phyloP scores from a whole-genome alignment of 2,329 filamentous ascomycete species.

The Microcyclospora pomicola region DNA sequence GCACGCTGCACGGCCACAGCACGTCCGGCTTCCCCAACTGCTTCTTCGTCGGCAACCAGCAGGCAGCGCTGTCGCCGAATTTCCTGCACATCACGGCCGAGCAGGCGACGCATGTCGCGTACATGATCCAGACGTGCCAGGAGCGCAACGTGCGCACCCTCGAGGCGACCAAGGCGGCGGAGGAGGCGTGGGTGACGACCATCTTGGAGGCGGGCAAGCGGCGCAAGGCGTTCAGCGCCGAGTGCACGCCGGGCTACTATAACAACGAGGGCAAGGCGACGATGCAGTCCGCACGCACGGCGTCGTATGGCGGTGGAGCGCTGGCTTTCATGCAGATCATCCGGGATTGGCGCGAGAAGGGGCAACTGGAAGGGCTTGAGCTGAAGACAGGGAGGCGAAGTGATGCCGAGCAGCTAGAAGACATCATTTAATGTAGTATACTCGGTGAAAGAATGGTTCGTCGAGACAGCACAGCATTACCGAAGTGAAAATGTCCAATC shows the following conservation, averaged over 20 bases:
- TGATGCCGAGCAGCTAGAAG: too few species aligned
- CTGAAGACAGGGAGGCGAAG: conserved; percentile 35
- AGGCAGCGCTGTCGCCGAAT: neutral
- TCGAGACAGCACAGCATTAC: too few species aligned
- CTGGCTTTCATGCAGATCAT: conserved; percentile 21
- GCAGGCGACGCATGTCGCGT: conserved; percentile 35
- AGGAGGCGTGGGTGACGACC: conserved; percentile 34
- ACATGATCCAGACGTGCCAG: conserved; percentile 20
- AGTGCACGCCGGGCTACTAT: conserved; percentile 42
- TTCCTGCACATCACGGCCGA: conserved; percentile 23
- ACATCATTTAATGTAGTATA: too few species aligned
- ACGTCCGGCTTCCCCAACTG: conserved; percentile 40
- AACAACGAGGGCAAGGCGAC: conserved; percentile 33
- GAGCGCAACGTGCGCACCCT: conserved; percentile 19
- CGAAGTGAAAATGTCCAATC: too few species aligned
- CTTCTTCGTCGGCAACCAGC: neutral
- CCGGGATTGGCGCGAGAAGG: conserved; percentile 20
- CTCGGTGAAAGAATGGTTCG: too few species aligned
- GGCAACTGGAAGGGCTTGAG: conserved; percentile 20
- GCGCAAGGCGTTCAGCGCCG: conserved; percentile 18
- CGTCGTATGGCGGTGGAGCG: conserved; percentile 19
- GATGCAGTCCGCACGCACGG: conserved; percentile 13
- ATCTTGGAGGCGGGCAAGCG: conserved; percentile 28
- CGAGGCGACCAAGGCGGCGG: conserved; percentile 33
- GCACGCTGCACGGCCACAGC: conserved; percentile 40